Percentiles rank a stretch among this genome's conserved stretches.
Conservation (phyloP, 2,329 filamentous ascomycete genomes). For the Hypomyces rosellus region DNA sequence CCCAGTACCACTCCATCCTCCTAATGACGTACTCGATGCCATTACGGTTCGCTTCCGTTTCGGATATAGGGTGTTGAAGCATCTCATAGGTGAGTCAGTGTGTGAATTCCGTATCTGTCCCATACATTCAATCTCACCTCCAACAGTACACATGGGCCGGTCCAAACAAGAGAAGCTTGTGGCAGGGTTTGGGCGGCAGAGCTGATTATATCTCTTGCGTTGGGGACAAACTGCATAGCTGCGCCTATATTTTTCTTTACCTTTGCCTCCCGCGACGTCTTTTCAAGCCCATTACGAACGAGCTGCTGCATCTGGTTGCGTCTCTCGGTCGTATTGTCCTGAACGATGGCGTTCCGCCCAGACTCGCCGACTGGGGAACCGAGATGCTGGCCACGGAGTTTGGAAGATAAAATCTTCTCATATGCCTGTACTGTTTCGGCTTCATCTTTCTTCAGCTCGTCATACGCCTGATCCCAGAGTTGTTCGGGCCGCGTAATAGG, state of each 20-base stretch:
- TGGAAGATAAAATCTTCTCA: conserved; percentile 14
- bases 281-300: conserved; percentile 22
- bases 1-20: conserved; percentile 34
- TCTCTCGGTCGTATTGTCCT: neutral
- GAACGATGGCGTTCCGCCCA: conserved; percentile 1
- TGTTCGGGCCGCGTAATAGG: neutral
- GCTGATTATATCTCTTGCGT: conserved; percentile 20
- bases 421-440: conserved; percentile 15
- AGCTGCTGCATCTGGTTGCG: conserved; percentile 24
- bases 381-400: conserved; percentile 6
- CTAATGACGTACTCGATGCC: conserved; percentile 30
- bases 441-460: conserved; percentile 13
- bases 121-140: conserved; percentile 18
- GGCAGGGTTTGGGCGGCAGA: conserved; percentile 23
- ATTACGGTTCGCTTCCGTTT: conserved; percentile 22
- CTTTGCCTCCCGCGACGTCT: conserved; percentile 19
- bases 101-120: neutral
- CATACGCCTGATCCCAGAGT: conserved; percentile 19
- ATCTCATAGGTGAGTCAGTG: conserved; percentile 17
- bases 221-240: conserved; percentile 17
- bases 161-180: conserved; percentile 33
- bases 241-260: conserved; percentile 20
- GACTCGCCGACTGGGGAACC: neutral
- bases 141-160: conserved; percentile 27
- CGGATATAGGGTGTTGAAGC: conserved; percentile 23